These are phyloP conservation scores for Halophytophthora polymorphica DNA, from an alignment of 352 stramenopile species.

Conservation along the genomic window DNA sequence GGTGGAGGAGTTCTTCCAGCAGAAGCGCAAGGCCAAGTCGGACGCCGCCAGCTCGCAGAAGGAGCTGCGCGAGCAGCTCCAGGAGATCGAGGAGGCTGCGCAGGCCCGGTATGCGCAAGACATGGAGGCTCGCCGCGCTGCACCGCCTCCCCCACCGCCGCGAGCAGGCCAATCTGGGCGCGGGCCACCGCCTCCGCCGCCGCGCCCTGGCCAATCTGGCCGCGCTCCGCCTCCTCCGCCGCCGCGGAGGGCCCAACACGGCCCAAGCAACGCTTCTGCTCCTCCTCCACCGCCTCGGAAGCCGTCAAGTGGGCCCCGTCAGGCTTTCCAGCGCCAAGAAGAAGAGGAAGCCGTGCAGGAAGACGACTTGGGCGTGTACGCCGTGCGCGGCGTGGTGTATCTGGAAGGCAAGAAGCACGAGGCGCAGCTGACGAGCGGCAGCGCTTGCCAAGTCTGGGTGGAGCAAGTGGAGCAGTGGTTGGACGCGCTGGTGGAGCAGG, in stretches of 20 bases:
- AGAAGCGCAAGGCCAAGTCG: conserved; percentile 68
- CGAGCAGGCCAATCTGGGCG: neutral
- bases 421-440: conserved; percentile 61
- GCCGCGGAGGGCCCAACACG: too few relatives aligned
- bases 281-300: conserved; percentile 6
- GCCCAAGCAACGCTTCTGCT: conserved; percentile 2
- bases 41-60: conserved; percentile 50
- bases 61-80: conserved; percentile 64
- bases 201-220: conserved; percentile 4
- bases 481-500: conserved; percentile 66
- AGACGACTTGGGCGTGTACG: conserved; percentile 72
- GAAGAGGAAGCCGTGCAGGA: conserved; percentile 36
- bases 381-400: conserved; percentile 65
- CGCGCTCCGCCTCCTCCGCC: neutral
- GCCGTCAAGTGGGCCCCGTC: conserved; percentile 5
- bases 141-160: conserved; percentile 44
- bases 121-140: conserved; percentile 29
- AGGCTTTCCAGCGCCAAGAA: conserved; percentile 8
- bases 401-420: conserved; percentile 80
- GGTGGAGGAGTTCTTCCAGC: conserved; percentile 65
- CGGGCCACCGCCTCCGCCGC: conserved; percentile 1
- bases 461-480: conserved; percentile 76
- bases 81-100: conserved; percentile 67
- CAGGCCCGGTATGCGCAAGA: conserved; percentile 59
- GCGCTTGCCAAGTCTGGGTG: conserved; percentile 79